These are phyloP conservation scores for Vaccinium macrocarpon DNA, from an alignment of 148 eudicot genomes.

Conservation along the genomic window DNA sequence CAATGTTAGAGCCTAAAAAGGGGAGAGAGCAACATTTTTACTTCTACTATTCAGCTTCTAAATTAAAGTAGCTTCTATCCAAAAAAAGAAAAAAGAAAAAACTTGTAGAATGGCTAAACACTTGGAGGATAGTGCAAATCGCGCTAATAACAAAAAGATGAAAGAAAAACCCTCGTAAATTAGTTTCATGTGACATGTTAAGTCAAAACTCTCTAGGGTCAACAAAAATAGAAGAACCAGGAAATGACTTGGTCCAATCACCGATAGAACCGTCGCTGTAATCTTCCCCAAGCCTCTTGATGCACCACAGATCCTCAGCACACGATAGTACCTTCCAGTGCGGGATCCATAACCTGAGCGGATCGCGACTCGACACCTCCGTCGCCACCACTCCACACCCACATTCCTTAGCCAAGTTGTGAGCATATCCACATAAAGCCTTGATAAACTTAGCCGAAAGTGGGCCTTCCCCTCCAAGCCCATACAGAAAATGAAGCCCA, in stretches of 20 bases:
- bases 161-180: neutral
- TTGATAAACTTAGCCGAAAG: slow-evolving; percentile 26
- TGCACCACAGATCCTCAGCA: slow-evolving; percentile 72
- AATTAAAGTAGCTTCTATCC: no score
- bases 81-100: no score
- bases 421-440: slow-evolving; percentile 61
- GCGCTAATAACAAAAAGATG: no score
- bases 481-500: slow-evolving; percentile 81
- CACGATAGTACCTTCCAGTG: slow-evolving; percentile 80
- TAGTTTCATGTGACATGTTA: neutral
- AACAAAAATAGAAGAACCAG: slow-evolving; percentile 61
- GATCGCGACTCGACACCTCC: slow-evolving; percentile 64
- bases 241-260: slow-evolving; percentile 79
- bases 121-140: no score
- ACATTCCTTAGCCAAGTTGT: slow-evolving; percentile 59
- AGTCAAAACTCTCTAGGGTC: slow-evolving; percentile 78
- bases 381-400: slow-evolving; percentile 83
- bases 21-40: neutral
- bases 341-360: slow-evolving; percentile 68
- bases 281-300: slow-evolving; percentile 71
- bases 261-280: slow-evolving; percentile 68
- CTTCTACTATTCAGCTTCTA: neutral
- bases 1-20: neutral
- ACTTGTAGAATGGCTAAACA: no score
- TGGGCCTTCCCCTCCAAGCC: slow-evolving; percentile 89